These are phyloP conservation scores for Xerocomellus amylosporus DNA, from an alignment of 768 basidiomycete genomes.

Conservation along the genomic window DNA sequence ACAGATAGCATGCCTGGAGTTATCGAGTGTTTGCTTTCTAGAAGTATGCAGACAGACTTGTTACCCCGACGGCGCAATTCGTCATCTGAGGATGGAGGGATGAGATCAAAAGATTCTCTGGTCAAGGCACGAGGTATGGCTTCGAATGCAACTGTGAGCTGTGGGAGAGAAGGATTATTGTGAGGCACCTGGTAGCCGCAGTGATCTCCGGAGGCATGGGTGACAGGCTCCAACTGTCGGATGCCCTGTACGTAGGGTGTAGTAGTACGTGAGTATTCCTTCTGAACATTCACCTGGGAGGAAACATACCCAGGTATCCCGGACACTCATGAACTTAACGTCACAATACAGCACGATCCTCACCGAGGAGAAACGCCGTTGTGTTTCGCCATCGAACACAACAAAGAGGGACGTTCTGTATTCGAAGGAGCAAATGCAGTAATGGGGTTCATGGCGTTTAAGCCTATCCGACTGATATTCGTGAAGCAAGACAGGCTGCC, in stretches of 20 bases:
- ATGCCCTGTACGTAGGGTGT: background rate
- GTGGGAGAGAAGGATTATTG: background rate
- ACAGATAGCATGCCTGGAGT: too few relatives aligned
- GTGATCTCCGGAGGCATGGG: background rate
- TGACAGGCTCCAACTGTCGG: background rate
- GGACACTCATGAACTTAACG: too few relatives aligned
- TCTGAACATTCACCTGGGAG: background rate
- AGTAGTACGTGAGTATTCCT: background rate
- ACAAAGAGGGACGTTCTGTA: background rate
- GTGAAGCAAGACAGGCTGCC: too few relatives aligned
- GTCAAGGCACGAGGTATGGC: too few relatives aligned
- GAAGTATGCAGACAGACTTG: too few relatives aligned
- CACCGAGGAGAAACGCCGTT: background rate
- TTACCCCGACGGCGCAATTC: too few relatives aligned
- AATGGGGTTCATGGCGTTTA: too few relatives aligned
- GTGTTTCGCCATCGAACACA: slow-evolving; percentile 1
- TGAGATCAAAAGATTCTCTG: background rate
- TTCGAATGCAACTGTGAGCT: background rate
- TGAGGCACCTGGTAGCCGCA: too few relatives aligned
- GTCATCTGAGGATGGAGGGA: background rate
- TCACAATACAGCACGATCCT: background rate
- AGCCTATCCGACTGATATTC: too few relatives aligned
- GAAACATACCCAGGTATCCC: background rate
- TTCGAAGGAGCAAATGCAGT: too few relatives aligned
- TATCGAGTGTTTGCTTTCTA: too few relatives aligned